Base-by-base conservation (phyloP, 352 stramenopile genomes). In the Phytopythium chamaehyphon region DNA sequence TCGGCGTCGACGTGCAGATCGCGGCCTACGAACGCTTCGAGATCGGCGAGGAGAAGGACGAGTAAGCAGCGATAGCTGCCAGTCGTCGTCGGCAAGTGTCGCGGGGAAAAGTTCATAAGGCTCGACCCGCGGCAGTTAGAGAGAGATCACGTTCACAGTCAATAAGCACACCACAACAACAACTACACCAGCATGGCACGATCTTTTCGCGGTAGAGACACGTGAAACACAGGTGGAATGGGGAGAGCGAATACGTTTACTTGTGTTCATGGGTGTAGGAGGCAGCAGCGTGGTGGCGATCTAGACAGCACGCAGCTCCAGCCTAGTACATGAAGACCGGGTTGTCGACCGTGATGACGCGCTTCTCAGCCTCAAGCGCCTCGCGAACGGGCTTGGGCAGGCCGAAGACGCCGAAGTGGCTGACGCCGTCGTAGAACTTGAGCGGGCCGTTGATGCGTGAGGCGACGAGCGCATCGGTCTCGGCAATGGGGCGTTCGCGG, bases 311-410 rank as follows among this genome's bases (percentile, higher is more conserved):
- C 40, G 15, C n/a, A 9, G 28, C 28, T 10, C 28, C 5, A 33
- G 28, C 28, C 28, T 86, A 98, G 71, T 86, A 97, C 93, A 98
- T 98, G 74, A 98, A 98, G 46, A 98, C 81, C 40, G 95, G 95
- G 77, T 98, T 97, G 50, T 93, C 93, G 40, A 96, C 79, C 22
- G 95, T 98, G 74, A 98, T 98, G 57, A 98, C 82, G 57, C 95
- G 85, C 51, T 73, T 86, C 71, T 98, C 95, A 28, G 57, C 71
- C 51, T 81, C 80, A 44, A 98, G 66, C 21, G 79, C 67, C 61
- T 94, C 83, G 47, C 95, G 84, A 43, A 98, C 79, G 37, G 83
- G 71, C 75, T 98, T 98, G 49, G 90, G 88, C 57, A 97, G 64
- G 38, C 87, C 76, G 53, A 98, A 97, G 62, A 98, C 75, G 1